Evolutionary conservation across 805 yeast species (phyloP).

Genomic region (Groenewaldozyma salmanticensis): DNA sequence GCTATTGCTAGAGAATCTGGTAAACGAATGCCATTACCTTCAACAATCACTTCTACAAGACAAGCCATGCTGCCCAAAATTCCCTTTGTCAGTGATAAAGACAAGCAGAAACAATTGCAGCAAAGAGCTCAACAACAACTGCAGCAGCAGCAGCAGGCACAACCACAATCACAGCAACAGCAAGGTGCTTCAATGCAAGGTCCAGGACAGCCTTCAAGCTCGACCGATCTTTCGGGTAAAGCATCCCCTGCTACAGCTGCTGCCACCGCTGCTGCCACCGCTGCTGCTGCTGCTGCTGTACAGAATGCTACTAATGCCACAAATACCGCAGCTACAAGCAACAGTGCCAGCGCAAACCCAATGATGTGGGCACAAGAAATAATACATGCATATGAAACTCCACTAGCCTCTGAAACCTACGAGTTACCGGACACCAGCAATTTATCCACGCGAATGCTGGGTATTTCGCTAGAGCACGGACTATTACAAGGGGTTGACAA

Average conservation of each 20-base stretch:
- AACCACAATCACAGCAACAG: too few species aligned
- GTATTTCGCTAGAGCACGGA: slow-evolving; percentile 85
- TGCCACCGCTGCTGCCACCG: background rate
- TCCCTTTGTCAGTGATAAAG: slow-evolving; percentile 47
- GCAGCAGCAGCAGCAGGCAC: slow-evolving; percentile 1
- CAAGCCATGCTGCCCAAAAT: slow-evolving; percentile 67
- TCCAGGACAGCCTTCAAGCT: background rate
- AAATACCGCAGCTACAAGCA: background rate
- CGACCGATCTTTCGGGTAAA: background rate
- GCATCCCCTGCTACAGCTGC: background rate
- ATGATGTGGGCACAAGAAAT: slow-evolving; percentile 87
- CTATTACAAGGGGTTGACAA: slow-evolving; percentile 69
- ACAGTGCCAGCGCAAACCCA: slow-evolving; percentile 19
- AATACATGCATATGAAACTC: slow-evolving; percentile 72
- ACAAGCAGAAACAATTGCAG: slow-evolving; percentile 13
- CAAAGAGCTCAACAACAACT: slow-evolving; percentile 1
- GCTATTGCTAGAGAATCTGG: slow-evolving; percentile 74
- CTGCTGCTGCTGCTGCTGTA: background rate
- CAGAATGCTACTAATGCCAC: background rate
- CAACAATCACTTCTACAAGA: slow-evolving; percentile 29
- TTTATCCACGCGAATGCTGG: slow-evolving; percentile 58
- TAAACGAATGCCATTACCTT: slow-evolving; percentile 43
- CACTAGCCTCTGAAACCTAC: slow-evolving; percentile 64
- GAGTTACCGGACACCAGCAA: slow-evolving; percentile 76
- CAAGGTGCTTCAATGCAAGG: background rate